Evolutionary conservation across 176 grass and related monocot species (phyloP).

Genomic region (Puya raimondii): DNA sequence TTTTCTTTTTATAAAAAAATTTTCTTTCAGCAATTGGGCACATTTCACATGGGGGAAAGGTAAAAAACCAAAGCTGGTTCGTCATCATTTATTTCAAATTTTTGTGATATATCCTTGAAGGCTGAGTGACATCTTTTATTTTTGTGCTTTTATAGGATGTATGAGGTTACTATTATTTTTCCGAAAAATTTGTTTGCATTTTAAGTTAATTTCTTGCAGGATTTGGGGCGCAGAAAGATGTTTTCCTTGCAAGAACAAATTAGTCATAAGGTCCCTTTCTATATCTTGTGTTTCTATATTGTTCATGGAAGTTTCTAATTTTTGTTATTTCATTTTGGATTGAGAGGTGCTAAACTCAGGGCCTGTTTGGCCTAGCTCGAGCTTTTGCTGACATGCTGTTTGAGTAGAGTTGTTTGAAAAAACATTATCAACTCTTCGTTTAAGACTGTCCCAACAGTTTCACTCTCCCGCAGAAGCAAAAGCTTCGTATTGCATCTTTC

Average conservation of each 20-base stretch:
- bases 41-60: conserved; percentile 60
- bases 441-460: no score
- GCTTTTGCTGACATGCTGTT: background rate
- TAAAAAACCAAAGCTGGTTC: conserved; percentile 18
- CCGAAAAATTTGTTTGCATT: background rate
- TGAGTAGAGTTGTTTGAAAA: no score
- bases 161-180: background rate
- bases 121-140: background rate
- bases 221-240: conserved; percentile 37
- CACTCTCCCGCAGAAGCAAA: no score
- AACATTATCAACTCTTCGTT: no score
- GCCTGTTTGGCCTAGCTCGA: background rate
- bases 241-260: conserved; percentile 88
- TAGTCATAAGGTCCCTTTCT: conserved; percentile 54
- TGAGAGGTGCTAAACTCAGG: background rate
- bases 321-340: background rate
- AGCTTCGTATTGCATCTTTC: no score
- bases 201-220: conserved; percentile 27
- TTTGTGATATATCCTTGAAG: background rate
- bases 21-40: conserved; percentile 54
- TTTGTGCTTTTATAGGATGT: background rate
- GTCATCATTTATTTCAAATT: background rate
- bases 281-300: background rate
- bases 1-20: conserved; percentile 13
- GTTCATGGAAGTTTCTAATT: conserved; percentile 6